Percentiles rank a stretch among this genome's conserved stretches.
Conservation (phyloP, 2,329 filamentous ascomycete species). For the Beauveria asiatica region DNA sequence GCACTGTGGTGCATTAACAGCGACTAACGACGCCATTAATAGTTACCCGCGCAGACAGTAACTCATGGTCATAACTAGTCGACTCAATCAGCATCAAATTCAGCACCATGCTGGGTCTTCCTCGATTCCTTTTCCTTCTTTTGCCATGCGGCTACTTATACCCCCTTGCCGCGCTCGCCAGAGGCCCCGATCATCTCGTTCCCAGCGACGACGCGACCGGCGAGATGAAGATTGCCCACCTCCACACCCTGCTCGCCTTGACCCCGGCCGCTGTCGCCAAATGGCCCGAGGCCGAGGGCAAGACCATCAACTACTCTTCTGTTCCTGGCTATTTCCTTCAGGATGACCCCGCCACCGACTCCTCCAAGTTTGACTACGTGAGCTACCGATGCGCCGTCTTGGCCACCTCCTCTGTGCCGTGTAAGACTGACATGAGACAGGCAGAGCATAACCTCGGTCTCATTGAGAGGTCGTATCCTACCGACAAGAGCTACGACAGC, state of each 20-base stretch:
- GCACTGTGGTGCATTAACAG: neutral
- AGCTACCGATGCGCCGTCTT: conserved; percentile 16
- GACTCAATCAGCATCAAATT: neutral
- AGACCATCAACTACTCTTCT: conserved; percentile 50
- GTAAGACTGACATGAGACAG: conserved; percentile 24
- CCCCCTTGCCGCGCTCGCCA: neutral
- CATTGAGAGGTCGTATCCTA: conserved; percentile 52
- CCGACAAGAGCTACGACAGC: conserved; percentile 35
- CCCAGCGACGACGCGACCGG: neutral
- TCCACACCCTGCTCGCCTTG: conserved; percentile 23
- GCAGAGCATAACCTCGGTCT: conserved; percentile 56
- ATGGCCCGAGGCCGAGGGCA: conserved; percentile 25
- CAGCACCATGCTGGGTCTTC: neutral
- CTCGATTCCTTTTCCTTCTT: neutral
- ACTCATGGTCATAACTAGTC: neutral
- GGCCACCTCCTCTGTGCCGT: neutral
- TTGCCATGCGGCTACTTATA: neutral
- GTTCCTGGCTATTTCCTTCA: conserved; percentile 57
- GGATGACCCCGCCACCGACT: conserved; percentile 47
- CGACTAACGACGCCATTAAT: conserved; percentile 1
- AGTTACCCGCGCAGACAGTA: neutral
- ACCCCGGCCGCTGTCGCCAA: conserved; percentile 20
- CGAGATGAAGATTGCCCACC: conserved; percentile 24
- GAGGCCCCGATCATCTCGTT: neutral
- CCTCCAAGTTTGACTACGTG: conserved; percentile 57